A percentile compares a stretch with the other conserved stretches of the same genome.
phyloP scores from a whole-genome alignment of 2,329 filamentous ascomycete genomes.

The Arthrobotrys iridis region DNA sequence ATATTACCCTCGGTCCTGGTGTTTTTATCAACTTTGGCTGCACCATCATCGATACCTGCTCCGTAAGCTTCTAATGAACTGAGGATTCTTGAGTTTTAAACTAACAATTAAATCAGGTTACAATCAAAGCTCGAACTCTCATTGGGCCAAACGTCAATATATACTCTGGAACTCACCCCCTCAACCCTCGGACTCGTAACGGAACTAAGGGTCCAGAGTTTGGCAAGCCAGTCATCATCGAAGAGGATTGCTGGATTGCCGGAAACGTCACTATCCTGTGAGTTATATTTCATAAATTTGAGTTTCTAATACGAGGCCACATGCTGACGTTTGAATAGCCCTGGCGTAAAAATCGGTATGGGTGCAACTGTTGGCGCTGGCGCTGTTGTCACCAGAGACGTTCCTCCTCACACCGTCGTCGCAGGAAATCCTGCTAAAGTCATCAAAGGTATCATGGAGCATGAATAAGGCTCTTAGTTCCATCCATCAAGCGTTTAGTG shows the following conservation, averaged over 20 bases:
- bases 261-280: conserved; percentile 70
- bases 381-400: conserved; percentile 67
- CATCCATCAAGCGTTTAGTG: not conserved
- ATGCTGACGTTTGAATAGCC: conserved; percentile 55
- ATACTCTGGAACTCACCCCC: conserved; percentile 77
- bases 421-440: conserved; percentile 65
- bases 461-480: conserved; percentile 13
- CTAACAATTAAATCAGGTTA: conserved; percentile 57
- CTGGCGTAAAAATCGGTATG: conserved; percentile 67
- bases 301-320: conserved; percentile 1
- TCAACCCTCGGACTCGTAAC: conserved; percentile 77
- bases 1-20: conserved; percentile 85
- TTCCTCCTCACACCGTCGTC: conserved; percentile 64
- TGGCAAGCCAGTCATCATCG: conserved; percentile 78
- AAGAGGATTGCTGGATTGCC: conserved; percentile 75
- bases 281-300: conserved; percentile 22
- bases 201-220: conserved; percentile 77
- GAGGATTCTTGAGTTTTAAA: not conserved
- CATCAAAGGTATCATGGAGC: conserved; percentile 57
- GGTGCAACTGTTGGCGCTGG: conserved; percentile 68
- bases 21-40: conserved; percentile 85
- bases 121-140: conserved; percentile 63
- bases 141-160: conserved; percentile 88
- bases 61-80: conserved; percentile 61
- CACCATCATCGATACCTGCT: conserved; percentile 84